Evolutionary conservation across 169 alveolate genomes (phyloP).

Genomic region (Babesia ovis): DNA sequence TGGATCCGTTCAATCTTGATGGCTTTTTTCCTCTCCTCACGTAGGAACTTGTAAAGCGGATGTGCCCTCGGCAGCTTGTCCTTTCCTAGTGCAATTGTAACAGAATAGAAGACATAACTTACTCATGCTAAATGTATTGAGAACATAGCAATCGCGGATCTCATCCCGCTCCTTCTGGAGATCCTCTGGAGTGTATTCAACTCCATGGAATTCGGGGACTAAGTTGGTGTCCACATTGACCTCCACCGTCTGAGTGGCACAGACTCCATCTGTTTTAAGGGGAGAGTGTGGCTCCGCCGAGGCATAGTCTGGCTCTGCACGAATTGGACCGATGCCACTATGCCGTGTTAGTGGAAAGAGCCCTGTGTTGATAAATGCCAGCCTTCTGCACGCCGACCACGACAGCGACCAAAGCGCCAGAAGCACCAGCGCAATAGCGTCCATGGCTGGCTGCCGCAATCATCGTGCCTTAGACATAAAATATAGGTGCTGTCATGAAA

Average conservation of each 20-base stretch:
- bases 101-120: neutral
- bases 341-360: neutral
- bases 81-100: conserved; percentile 8
- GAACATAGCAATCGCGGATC: conserved; percentile 30
- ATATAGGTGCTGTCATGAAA: neutral
- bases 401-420: conserved; percentile 15
- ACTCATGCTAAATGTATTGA: conserved; percentile 62
- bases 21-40: conserved; percentile 50
- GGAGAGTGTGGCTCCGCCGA: no score
- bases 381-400: conserved; percentile 5
- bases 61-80: conserved; percentile 67
- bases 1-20: conserved; percentile 52
- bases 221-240: conserved; percentile 11
- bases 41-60: conserved; percentile 64
- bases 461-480: conserved; percentile 18
- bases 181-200: conserved; percentile 53
- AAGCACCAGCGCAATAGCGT: conserved; percentile 5
- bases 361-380: conserved; percentile 2
- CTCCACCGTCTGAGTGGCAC: neutral
- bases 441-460: conserved; percentile 16
- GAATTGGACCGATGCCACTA: no score
- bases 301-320: no score
- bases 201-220: conserved; percentile 39
- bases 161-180: conserved; percentile 52
- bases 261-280: neutral